Base-by-base conservation (phyloP, 2,329 filamentous ascomycete species). In the Corinectria fuckeliana region DNA sequence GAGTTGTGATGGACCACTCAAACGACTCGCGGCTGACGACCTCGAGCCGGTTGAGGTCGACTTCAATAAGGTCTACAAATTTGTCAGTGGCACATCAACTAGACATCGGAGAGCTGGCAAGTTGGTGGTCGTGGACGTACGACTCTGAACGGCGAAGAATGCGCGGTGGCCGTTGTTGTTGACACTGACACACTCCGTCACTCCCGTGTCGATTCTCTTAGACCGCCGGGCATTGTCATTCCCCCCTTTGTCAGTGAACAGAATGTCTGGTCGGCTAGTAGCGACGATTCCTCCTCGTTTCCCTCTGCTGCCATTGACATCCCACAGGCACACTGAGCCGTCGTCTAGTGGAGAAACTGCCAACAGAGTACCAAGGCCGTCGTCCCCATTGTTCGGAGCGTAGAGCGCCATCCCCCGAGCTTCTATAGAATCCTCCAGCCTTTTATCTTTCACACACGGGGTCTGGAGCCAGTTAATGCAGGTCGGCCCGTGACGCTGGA, bases 311-410 rank as follows among this genome's bases (percentile, higher is more conserved):
- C 84, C 84, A 54, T 83, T 86, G 50, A 91, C 79, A 71, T 96
- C 91, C 93, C 93, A 97, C 6, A 97, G 77, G 67, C 89, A 91
- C n/a, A 97, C 84, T 50, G 91, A 92, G 0, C 93, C 93, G 71
- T 97, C 91, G 58, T 96, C 92, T 7, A 97, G 79, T 2, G 93
- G 92, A 0, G 90, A 89, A 14, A 96, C 83, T 0, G 91, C 87
- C 53, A 88, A 80, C 61, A 82, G 62, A 3, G 77, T 77, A 26
- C 76, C 78, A 14, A 68, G 54, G 3, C 71, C 70, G 14, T 83
- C 80, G 21, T 85, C 80, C 16, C 84, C 76, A n/a, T 80, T 77
- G 30, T 80, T 81, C 1, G 81, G 80, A 20, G 76, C 78, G 67
- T 89, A 88, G 8, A 95, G 71, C 0, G 89, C 91, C 67, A 93